Conservation (phyloP, 129 eudicot species). For the Escallonia rubra region DNA sequence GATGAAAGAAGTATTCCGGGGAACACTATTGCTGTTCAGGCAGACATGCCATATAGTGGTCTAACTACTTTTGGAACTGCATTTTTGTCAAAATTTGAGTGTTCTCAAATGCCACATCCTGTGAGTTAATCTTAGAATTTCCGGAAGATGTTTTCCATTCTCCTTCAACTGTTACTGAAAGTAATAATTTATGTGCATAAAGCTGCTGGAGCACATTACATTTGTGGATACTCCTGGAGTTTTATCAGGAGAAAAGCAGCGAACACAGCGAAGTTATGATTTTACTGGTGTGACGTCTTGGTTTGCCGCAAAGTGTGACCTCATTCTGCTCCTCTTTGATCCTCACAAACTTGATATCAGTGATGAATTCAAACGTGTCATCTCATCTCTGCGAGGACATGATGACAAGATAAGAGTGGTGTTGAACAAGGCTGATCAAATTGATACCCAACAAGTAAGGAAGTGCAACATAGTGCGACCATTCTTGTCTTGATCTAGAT, state of each 20-base stretch:
- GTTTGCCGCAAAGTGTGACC: conserved; percentile 91
- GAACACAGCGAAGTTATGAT: conserved; percentile 91
- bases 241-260: conserved; percentile 89
- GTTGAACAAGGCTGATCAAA: conserved; percentile 95
- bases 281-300: conserved; percentile 94
- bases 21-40: conserved; percentile 86
- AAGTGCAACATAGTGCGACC: not conserved
- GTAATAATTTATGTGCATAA: not conserved
- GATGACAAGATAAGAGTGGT: conserved; percentile 97
- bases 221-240: conserved; percentile 97
- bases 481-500: not conserved
- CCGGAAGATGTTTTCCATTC: not conserved
- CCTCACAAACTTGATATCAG: conserved; percentile 96
- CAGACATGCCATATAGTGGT: conserved; percentile 95
- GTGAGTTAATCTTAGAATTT: conserved; percentile 42
- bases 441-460: conserved; percentile 90
- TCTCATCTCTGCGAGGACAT: conserved; percentile 82
- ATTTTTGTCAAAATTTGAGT: conserved; percentile 89
- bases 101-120: conserved; percentile 95
- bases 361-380: conserved; percentile 92
- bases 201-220: conserved; percentile 87
- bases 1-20: conserved; percentile 97
- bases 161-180: not conserved
- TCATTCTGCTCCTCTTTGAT: conserved; percentile 81
- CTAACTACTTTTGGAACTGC: conserved; percentile 77